phyloP scores from a whole-genome alignment of 306 rosid genomes.

The Mimosa bimucronata region DNA sequence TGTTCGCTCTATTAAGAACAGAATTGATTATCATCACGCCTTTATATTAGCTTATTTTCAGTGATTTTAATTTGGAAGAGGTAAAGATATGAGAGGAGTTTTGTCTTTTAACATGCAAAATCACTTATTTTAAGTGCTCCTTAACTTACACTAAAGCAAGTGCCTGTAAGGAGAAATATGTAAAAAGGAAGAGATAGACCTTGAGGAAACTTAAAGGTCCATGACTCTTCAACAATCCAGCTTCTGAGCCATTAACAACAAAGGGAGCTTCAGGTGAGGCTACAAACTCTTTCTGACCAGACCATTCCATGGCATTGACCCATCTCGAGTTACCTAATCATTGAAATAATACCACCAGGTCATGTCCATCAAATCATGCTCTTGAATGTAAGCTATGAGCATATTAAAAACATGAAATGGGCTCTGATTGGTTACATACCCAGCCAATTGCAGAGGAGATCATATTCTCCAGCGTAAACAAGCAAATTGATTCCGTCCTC shows the following conservation, averaged over 20 bases:
- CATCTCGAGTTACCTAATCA: slow-evolving; percentile 91
- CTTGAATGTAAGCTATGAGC: slow-evolving; percentile 5
- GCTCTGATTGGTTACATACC: slow-evolving; percentile 50
- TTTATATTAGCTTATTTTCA: background rate
- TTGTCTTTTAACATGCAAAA: background rate
- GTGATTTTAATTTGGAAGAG: background rate
- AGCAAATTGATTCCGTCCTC: slow-evolving; percentile 91
- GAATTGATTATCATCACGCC: background rate
- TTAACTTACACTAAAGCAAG: background rate
- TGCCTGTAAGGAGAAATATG: background rate
- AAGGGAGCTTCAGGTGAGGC: slow-evolving; percentile 76
- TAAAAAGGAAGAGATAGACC: slow-evolving; percentile 52
- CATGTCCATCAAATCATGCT: slow-evolving; percentile 34
- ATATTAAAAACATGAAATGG: slow-evolving; percentile 21
- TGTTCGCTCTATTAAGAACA: background rate
- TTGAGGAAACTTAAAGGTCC: slow-evolving; percentile 94
- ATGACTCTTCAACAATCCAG: slow-evolving; percentile 76
- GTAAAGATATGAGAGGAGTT: no score
- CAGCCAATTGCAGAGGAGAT: slow-evolving; percentile 99
- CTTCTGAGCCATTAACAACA: slow-evolving; percentile 71
- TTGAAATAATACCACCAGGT: slow-evolving; percentile 34
- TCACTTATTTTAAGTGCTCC: no score
- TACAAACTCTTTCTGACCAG: slow-evolving; percentile 81
- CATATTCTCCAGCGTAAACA: slow-evolving; percentile 94
- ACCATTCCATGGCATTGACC: slow-evolving; percentile 98